phyloP scores from a whole-genome alignment of 1,284 basidiomycete species.

The Porogramme epimiltina region DNA sequence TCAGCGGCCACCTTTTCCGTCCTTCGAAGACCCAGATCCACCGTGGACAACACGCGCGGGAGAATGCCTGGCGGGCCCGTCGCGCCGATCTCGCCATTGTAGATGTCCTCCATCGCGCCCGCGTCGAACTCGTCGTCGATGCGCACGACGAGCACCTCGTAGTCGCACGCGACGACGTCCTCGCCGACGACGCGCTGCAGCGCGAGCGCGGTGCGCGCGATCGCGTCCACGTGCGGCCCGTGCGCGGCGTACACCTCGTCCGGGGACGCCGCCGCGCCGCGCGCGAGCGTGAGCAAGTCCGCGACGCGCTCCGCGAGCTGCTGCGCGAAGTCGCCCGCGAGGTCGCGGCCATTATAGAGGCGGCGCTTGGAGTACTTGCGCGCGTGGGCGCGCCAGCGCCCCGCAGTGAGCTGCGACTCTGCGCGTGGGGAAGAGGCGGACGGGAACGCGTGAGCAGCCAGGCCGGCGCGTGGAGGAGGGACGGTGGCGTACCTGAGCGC shows the following conservation, averaged over 20 bases:
- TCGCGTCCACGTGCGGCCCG: conserved; percentile 15
- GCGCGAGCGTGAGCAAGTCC: conserved; percentile 22
- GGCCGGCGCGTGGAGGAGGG: neutral
- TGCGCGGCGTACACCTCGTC: conserved; percentile 7
- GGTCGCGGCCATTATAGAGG: conserved; percentile 26
- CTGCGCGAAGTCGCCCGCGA: conserved; percentile 22
- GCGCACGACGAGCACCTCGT: conserved; percentile 41
- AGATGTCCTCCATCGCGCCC: conserved; percentile 48
- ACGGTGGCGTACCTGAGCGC: conserved; percentile 12
- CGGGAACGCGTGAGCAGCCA: neutral
- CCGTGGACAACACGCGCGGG: conserved; percentile 38
- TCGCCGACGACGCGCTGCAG: conserved; percentile 58
- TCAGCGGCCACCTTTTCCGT: conserved; percentile 22
- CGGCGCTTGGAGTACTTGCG: conserved; percentile 26
- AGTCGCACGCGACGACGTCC: conserved; percentile 43
- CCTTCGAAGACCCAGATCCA: conserved; percentile 37
- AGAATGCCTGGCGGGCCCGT: conserved; percentile 10
- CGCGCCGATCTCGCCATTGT: conserved; percentile 20
- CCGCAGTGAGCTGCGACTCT: conserved; percentile 54
- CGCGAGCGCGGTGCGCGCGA: conserved; percentile 31
- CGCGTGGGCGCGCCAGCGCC: conserved; percentile 34
- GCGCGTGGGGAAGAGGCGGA: neutral
- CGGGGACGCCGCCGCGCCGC: conserved; percentile 9
- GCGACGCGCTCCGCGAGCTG: conserved; percentile 25
- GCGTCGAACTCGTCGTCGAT: conserved; percentile 44